Conservation (phyloP, 805 yeast genomes). For the Saccharomycopsis olivae region DNA sequence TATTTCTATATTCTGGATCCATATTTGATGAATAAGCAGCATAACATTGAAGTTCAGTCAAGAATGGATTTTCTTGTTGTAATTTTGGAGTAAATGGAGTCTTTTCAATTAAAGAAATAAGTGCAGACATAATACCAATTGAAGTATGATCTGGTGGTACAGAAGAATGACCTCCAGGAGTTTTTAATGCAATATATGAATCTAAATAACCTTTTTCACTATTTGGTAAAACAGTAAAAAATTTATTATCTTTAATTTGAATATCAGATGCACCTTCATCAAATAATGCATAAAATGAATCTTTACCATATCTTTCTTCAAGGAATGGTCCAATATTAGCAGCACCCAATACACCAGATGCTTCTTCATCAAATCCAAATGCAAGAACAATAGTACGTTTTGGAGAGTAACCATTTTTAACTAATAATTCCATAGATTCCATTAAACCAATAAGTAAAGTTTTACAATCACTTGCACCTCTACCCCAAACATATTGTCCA, state of each 20-base stretch:
- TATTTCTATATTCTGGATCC: slow-evolving; percentile 21
- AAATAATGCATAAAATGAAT: slow-evolving; percentile 49
- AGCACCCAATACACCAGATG: slow-evolving; percentile 57
- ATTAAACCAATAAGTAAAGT: slow-evolving; percentile 53
- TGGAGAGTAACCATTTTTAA: slow-evolving; percentile 40
- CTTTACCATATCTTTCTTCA: slow-evolving; percentile 44
- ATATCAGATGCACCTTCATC: slow-evolving; percentile 56
- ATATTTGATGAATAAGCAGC: slow-evolving; percentile 38
- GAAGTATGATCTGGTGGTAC: slow-evolving; percentile 76
- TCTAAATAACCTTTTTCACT: slow-evolving; percentile 56
- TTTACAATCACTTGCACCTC: slow-evolving; percentile 74
- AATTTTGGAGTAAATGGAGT: slow-evolving; percentile 41
- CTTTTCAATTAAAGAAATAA: slow-evolving; percentile 45
- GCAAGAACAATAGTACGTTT: slow-evolving; percentile 54
- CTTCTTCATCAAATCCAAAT: slow-evolving; percentile 77
- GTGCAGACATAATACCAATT: slow-evolving; percentile 60
- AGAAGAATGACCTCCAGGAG: slow-evolving; percentile 76
- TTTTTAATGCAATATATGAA: slow-evolving; percentile 37
- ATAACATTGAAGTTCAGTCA: slow-evolving; percentile 46
- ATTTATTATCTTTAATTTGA: slow-evolving; percentile 32
- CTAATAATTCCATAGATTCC: slow-evolving; percentile 51
- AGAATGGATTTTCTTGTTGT: slow-evolving; percentile 47
- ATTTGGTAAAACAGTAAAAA: slow-evolving; percentile 44
- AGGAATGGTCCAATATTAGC: slow-evolving; percentile 34
- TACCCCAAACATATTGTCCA: slow-evolving; percentile 57